These are phyloP conservation scores for Clarireedia paspali DNA, from an alignment of 2,329 filamentous ascomycete genomes.

Conservation along the genomic window DNA sequence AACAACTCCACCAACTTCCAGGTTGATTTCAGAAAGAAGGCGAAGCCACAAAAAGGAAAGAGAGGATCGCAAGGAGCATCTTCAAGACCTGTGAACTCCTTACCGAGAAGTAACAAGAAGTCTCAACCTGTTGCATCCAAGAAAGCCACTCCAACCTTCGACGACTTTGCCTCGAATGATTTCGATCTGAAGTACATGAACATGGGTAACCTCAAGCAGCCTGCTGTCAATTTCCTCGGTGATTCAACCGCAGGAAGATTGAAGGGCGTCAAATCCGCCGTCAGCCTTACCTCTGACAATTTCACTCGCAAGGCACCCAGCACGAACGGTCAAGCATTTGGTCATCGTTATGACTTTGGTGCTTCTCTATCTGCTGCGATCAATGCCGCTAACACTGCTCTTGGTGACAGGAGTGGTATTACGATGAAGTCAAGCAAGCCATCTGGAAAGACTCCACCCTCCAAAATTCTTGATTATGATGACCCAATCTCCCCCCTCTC, in stretches of 20 bases:
- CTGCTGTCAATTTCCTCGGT: constrained; percentile 54
- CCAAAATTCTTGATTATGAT: constrained; percentile 12
- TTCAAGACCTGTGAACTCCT: constrained; percentile 42
- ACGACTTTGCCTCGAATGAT: constrained; percentile 60
- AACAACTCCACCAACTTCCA: constrained; percentile 84
- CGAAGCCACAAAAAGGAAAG: constrained; percentile 53
- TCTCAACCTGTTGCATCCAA: constrained; percentile 39
- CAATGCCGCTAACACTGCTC: constrained; percentile 59
- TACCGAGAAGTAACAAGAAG: constrained; percentile 61
- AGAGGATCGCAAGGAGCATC: constrained; percentile 42
- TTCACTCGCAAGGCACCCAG: constrained; percentile 36
- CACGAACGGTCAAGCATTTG: constrained; percentile 63
- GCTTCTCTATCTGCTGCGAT: constrained; percentile 84
- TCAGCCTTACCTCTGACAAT: constrained; percentile 40
- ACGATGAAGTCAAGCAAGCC: constrained; percentile 31
- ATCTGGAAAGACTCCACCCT: constrained; percentile 14
- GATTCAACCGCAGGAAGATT: constrained; percentile 54
- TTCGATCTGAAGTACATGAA: constrained; percentile 36
- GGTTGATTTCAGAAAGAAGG: constrained; percentile 82
- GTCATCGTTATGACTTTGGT: constrained; percentile 91
- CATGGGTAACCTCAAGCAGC: constrained; percentile 44
- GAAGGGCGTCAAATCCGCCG: constrained; percentile 59
- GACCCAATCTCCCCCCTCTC: constrained; percentile 16
- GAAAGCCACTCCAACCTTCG: constrained; percentile 46
- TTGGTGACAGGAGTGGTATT: constrained; percentile 51